Conservation (phyloP, 345 rosid genomes). For the Ceriops zippeliana region DNA sequence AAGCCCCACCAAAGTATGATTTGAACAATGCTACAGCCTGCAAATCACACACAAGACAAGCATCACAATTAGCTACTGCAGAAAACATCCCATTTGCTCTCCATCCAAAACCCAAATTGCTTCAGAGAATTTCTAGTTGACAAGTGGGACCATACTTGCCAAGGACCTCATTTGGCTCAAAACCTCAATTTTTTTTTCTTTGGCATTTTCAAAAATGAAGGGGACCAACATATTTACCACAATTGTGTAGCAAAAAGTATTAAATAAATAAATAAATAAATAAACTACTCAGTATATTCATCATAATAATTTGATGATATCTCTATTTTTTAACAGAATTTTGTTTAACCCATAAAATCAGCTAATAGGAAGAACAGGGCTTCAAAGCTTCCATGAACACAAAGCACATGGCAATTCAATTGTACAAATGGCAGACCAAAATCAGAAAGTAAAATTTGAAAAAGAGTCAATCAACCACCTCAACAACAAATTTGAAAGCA, state of each 20-base stretch:
- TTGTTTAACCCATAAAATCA: background rate
- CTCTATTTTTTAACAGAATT: background rate
- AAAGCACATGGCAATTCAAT: background rate
- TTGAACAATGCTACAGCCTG: conserved; percentile 97
- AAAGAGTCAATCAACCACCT: conserved; percentile 43
- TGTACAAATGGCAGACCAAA: background rate
- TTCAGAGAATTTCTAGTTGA: background rate
- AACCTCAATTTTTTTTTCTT: background rate
- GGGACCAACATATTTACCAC: background rate
- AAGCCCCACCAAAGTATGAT: conserved; percentile 97
- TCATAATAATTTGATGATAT: background rate
- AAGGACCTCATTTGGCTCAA: background rate
- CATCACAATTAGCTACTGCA: conserved; percentile 3
- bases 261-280: no score
- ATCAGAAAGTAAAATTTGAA: background rate
- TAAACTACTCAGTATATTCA: background rate
- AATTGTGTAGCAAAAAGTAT: background rate
- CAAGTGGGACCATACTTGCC: no score
- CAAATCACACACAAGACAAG: background rate
- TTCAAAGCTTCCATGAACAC: background rate
- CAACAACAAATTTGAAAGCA: conserved; percentile 96
- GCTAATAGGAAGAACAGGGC: background rate
- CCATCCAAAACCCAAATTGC: background rate
- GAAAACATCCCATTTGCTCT: background rate
- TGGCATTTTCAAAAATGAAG: background rate